These are phyloP conservation scores for Isochrysis galbana DNA, from an alignment of 78 protist genomes.

Conservation along the genomic window DNA sequence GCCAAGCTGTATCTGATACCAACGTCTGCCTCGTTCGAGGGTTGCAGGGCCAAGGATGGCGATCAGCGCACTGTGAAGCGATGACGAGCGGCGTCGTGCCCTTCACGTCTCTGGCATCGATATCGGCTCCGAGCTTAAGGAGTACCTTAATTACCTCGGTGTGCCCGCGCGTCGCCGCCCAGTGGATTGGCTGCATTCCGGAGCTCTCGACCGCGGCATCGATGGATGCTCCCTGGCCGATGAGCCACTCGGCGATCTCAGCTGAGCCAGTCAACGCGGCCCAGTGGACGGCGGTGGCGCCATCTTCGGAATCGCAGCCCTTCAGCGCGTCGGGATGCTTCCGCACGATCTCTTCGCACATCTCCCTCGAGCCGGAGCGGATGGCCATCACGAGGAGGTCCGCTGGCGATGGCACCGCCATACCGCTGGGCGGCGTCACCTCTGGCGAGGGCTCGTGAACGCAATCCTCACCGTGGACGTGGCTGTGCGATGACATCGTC, in stretches of 20 bases:
- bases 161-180: neutral
- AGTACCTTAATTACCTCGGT: neutral
- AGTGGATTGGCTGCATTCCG: slow-evolving; percentile 22
- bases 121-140: neutral
- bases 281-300: neutral
- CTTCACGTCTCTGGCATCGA: neutral
- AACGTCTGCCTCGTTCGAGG: too few species aligned
- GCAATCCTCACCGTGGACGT: too few species aligned
- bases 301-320: neutral
- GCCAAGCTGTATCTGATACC: too few species aligned
- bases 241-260: neutral
- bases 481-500: too few species aligned
- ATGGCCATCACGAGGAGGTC: neutral
- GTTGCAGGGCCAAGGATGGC: too few species aligned
- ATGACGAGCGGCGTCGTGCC: neutral
- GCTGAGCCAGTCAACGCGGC: neutral
- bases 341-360: neutral
- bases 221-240: neutral
- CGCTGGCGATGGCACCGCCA: neutral
- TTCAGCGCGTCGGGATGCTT: neutral
- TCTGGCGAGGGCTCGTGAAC: too few species aligned
- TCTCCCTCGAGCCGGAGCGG: neutral
- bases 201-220: neutral
- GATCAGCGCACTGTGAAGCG: slow-evolving; percentile 17
- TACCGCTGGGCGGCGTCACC: too few species aligned